These are phyloP conservation scores for Parafenestella ontariensis DNA, from an alignment of 2,329 filamentous ascomycete genomes.

Conservation along the genomic window DNA sequence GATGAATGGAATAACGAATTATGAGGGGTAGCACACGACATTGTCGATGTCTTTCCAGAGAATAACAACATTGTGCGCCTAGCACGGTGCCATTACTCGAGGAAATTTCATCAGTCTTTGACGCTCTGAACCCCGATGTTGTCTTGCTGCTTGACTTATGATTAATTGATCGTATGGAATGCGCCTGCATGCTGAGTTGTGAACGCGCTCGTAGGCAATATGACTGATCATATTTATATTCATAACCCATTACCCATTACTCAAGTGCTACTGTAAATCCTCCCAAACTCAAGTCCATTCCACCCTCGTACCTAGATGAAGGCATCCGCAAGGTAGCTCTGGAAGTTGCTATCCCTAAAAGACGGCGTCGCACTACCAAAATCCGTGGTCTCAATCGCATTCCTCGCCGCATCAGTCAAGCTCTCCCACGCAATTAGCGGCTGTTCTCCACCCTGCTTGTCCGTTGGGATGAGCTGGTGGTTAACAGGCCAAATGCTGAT, in stretches of 20 bases:
- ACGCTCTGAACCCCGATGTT: too few species aligned
- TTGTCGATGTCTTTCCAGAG: too few species aligned
- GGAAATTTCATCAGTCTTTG: too few species aligned
- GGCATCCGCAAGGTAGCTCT: constrained; percentile 52
- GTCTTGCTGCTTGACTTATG: too few species aligned
- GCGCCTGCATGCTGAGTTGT: too few species aligned
- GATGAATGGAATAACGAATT: background rate
- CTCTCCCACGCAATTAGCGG: constrained; percentile 60
- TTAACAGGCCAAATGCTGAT: constrained; percentile 58
- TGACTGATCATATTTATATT: too few species aligned
- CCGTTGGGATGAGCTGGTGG: constrained; percentile 55
- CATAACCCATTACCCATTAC: background rate
- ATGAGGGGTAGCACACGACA: too few species aligned
- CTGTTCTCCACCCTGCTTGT: constrained; percentile 52
- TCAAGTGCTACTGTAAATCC: background rate
- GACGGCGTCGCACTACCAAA: constrained; percentile 58
- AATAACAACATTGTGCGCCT: too few species aligned
- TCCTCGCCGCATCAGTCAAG: constrained; percentile 52
- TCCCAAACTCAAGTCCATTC: background rate
- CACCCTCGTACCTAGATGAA: constrained; percentile 15
- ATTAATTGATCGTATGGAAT: too few species aligned
- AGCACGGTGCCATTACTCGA: too few species aligned
- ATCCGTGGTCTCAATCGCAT: constrained; percentile 54
- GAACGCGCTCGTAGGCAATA: too few species aligned
- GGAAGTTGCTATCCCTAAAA: constrained; percentile 57